Conservation (phyloP, 192 early-diverging fungal species). For the Obelidium mucronatum region DNA sequence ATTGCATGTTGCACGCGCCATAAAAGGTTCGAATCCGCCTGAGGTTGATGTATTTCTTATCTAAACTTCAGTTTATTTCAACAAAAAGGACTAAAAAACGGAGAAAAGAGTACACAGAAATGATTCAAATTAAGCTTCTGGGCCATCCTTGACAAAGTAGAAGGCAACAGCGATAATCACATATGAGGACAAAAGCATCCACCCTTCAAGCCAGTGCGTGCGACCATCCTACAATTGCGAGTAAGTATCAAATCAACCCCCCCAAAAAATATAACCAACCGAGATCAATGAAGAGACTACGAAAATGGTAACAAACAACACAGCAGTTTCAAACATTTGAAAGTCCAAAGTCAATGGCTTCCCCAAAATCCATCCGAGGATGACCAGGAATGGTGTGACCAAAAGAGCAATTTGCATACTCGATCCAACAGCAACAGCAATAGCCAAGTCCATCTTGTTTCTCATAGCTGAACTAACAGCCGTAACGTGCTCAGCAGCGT, state of each 20-base stretch:
- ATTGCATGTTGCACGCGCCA: too few species aligned
- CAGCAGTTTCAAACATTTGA: conserved; percentile 79
- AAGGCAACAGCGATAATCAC: conserved; percentile 86
- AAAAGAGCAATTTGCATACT: conserved; percentile 81
- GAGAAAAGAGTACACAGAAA: too few species aligned
- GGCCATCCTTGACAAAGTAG: conserved; percentile 56
- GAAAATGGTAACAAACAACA: conserved; percentile 74
- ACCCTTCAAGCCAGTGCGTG: conserved; percentile 93
- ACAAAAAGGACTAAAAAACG: too few species aligned
- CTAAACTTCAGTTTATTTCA: too few species aligned
- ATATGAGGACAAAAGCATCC: conserved; percentile 83
- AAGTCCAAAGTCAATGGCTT: conserved; percentile 87
- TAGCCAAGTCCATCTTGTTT: conserved; percentile 92
- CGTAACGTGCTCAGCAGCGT: conserved; percentile 89
- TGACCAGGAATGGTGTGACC: conserved; percentile 45
- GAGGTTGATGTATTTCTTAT: too few species aligned
- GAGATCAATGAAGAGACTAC: conserved; percentile 54
- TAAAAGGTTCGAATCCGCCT: too few species aligned
- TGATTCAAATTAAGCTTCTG: too few species aligned
- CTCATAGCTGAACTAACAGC: conserved; percentile 81
- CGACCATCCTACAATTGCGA: conserved; percentile 67
- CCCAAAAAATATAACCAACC: conserved; percentile 37
- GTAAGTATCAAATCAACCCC: too few species aligned
- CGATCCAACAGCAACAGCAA: conserved; percentile 90
- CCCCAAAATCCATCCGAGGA: conserved; percentile 89